These are phyloP conservation scores for Rhizopogon vesiculosus DNA, from an alignment of 768 basidiomycete genomes.

Conservation along the genomic window DNA sequence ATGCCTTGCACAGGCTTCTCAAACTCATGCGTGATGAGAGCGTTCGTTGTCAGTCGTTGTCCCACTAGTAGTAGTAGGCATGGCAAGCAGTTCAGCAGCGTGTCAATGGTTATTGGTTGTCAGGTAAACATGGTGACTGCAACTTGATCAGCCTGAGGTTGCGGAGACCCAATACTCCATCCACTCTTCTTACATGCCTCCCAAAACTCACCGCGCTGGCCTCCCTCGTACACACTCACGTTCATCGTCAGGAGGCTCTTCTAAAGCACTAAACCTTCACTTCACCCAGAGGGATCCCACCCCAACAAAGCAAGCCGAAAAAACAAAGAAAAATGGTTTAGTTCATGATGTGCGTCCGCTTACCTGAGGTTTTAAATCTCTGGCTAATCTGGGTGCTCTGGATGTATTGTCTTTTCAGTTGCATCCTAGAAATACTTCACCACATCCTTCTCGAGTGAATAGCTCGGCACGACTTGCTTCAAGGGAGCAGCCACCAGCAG, in stretches of 20 bases:
- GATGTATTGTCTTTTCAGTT: conserved; percentile 7
- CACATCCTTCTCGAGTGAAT: conserved; percentile 19
- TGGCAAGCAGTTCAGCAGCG: not conserved
- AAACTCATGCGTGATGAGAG: too few relatives aligned
- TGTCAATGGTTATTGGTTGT: not conserved
- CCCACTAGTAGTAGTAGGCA: too few relatives aligned
- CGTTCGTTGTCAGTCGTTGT: too few relatives aligned
- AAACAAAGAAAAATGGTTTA: conserved; percentile 42
- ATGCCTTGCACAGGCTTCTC: too few relatives aligned
- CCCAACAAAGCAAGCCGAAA: conserved; percentile 42
- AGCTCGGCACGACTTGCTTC: conserved; percentile 23
- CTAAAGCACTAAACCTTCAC: conserved; percentile 56
- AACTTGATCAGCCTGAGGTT: conserved; percentile 13
- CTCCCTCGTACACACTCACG: conserved; percentile 60
- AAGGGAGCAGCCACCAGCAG: conserved; percentile 31
- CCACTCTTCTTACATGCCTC: conserved; percentile 36
- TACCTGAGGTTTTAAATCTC: conserved; percentile 5
- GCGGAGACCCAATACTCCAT: conserved; percentile 28
- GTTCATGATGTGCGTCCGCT: conserved; percentile 40
- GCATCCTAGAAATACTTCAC: conserved; percentile 20
- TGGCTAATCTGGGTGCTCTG: conserved; percentile 5
- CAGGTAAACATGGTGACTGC: not conserved
- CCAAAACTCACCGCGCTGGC: conserved; percentile 44
- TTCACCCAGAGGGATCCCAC: conserved; percentile 61
- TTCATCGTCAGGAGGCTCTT: conserved; percentile 49